phyloP scores from a whole-genome alignment of 1,284 basidiomycete genomes.

The Heliocybe sulcata region DNA sequence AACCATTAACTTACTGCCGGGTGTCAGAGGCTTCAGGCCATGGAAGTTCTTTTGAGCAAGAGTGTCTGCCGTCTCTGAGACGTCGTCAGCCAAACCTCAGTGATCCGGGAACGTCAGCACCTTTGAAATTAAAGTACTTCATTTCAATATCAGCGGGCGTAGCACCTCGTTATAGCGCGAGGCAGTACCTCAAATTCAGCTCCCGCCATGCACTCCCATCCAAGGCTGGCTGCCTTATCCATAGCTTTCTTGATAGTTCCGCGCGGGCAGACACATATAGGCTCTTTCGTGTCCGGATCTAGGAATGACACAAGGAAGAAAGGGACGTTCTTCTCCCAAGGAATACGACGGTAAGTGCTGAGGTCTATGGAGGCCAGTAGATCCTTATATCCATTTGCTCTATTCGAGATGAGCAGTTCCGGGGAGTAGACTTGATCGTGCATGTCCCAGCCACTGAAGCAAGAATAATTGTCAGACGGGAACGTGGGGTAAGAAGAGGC shows the following conservation, averaged over 20 bases:
- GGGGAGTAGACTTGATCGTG: slow-evolving; percentile 79
- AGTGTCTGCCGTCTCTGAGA: slow-evolving; percentile 70
- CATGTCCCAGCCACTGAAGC: slow-evolving; percentile 75
- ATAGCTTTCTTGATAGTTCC: slow-evolving; percentile 66
- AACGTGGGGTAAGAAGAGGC: slow-evolving; percentile 1
- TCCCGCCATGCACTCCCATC: slow-evolving; percentile 67
- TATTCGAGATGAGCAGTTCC: slow-evolving; percentile 88
- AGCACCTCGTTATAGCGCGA: neutral
- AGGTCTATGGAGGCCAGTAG: slow-evolving; percentile 82
- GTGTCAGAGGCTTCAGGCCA: slow-evolving; percentile 73
- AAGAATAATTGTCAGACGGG: slow-evolving; percentile 4
- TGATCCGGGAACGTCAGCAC: slow-evolving; percentile 16
- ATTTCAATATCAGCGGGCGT: neutral
- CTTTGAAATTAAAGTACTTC: slow-evolving; percentile 94
- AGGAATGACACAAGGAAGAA: slow-evolving; percentile 92
- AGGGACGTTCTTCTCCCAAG: slow-evolving; percentile 89
- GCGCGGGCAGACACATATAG: slow-evolving; percentile 80
- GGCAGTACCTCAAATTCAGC: slow-evolving; percentile 81
- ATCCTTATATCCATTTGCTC: slow-evolving; percentile 87
- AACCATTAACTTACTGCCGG: slow-evolving; percentile 66
- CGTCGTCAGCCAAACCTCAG: slow-evolving; percentile 3
- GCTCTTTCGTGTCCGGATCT: slow-evolving; percentile 74
- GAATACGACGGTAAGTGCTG: slow-evolving; percentile 78
- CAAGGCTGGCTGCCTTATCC: slow-evolving; percentile 38
- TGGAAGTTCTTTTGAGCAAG: slow-evolving; percentile 75